Evolutionary conservation across 805 yeast species (phyloP), one percentile per base, ranked within the genome.

Genomic region (Barnettozyma sp.): DNA sequence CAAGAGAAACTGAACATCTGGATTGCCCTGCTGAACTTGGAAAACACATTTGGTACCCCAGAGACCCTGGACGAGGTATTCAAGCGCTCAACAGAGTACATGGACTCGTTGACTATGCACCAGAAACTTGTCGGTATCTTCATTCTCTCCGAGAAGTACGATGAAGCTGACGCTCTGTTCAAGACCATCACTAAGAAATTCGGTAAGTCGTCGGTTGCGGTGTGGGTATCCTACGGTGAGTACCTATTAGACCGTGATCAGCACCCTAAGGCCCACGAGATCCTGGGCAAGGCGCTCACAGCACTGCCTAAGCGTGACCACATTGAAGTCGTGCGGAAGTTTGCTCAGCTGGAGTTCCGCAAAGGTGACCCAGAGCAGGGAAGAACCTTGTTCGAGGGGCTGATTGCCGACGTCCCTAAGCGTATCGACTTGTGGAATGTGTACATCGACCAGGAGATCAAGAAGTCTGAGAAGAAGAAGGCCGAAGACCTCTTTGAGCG

Each of bases 331-430:
- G 94, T 87, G 8, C 74, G 79, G 50, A 87, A 83, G 59, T 88
- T 86, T 62, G 96, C 94, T 17, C 88, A 82, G 58, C 63, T 88
- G 38, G 97, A 90, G 60, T 90, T 80, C 58, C 49, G 68, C 37
- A 79, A 80, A 59, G 97, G 97, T 48, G 95, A 87, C 45, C 65
- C 86, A 7, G 98, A 90, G 60, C 90, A 88, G 58, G 98, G 94
- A 36, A 79, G 97, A 56, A 84, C 97, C 2, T 69, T 90, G 48
- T 85, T 90, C 53, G 97, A 90, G 65, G 97, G 97, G 40, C 71
- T 90, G 45, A 60, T 90, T 36, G 74, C 90, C 17, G 92, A 88
- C 55, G 90, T 83, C 32, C 92, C 96, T 36, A 86, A 86, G 69
- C 76, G 94, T 63, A 74, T 85, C 43, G 98, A 90, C 59, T 60